Conservation (phyloP, 208 protist species). For the Phytomonas francai region DNA sequence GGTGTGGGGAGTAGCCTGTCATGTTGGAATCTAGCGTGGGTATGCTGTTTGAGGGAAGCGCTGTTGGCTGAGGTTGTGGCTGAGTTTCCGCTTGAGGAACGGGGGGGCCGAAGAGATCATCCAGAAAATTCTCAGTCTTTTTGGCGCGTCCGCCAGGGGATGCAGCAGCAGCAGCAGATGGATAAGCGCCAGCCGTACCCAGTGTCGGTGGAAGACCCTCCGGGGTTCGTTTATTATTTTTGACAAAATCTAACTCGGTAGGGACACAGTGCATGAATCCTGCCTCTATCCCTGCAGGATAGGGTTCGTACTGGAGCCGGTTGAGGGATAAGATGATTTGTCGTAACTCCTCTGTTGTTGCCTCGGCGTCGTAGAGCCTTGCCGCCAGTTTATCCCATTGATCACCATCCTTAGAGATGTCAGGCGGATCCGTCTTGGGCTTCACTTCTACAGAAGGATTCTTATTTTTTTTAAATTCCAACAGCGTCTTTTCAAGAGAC, state of each 20-base stretch:
- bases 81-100: conserved; percentile 3
- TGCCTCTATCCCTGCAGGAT: conserved; percentile 63
- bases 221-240: conserved; percentile 55
- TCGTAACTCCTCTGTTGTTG: conserved; percentile 52
- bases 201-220: conserved; percentile 24
- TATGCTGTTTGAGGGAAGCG: not conserved
- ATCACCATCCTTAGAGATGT: conserved; percentile 41
- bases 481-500: conserved; percentile 39
- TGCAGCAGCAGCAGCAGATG: not conserved
- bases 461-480: conserved; percentile 20
- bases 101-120: conserved; percentile 71
- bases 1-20: not conserved
- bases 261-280: conserved; percentile 65
- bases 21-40: not conserved
- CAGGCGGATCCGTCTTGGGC: conserved; percentile 11
- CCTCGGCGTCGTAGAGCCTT: conserved; percentile 69
- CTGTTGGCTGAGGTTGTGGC: conserved; percentile 2
- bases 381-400: conserved; percentile 69
- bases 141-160: too few relatives aligned
- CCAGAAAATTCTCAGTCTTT: conserved; percentile 49
- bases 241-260: conserved; percentile 70
- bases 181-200: conserved; percentile 1
- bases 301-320: conserved; percentile 77
- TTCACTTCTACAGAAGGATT: not conserved
- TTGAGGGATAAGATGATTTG: conserved; percentile 68